Evolutionary conservation across 1,284 basidiomycete species (phyloP).

Genomic region (Moesziomyces globuligerus): DNA sequence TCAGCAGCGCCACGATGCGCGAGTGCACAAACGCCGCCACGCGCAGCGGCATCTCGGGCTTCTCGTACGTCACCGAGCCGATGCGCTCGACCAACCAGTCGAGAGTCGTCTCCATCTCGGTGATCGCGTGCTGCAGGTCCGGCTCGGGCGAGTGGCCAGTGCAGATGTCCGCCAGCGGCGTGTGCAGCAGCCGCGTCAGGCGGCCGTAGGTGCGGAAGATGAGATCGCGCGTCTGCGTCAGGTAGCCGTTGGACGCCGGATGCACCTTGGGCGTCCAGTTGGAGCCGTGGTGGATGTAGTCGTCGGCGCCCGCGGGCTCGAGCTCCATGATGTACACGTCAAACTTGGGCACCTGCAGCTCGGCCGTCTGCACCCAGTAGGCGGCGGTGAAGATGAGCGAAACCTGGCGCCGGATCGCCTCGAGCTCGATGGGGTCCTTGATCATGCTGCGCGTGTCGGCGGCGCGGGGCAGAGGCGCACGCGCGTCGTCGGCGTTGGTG

Average conservation of each 20-base stretch:
- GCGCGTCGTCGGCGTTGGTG: slow-evolving; percentile 27
- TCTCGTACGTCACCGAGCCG: slow-evolving; percentile 38
- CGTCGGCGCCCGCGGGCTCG: slow-evolving; percentile 39
- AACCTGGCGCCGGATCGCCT: slow-evolving; percentile 33
- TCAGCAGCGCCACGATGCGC: slow-evolving; percentile 40
- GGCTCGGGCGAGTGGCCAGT: slow-evolving; percentile 48
- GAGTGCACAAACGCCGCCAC: slow-evolving; percentile 48
- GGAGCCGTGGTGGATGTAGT: slow-evolving; percentile 53
- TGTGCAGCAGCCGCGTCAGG: slow-evolving; percentile 52
- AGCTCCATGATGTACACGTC: slow-evolving; percentile 46
- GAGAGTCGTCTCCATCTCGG: slow-evolving; percentile 50
- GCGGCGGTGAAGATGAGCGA: slow-evolving; percentile 36
- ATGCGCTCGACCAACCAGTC: slow-evolving; percentile 44
- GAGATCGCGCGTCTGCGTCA: slow-evolving; percentile 43
- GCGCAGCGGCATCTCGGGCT: slow-evolving; percentile 48
- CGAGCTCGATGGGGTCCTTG: slow-evolving; percentile 47
- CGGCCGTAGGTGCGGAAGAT: slow-evolving; percentile 48
- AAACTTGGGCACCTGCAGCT: slow-evolving; percentile 48
- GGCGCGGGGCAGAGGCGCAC: slow-evolving; percentile 40
- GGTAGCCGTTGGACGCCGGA: slow-evolving; percentile 38
- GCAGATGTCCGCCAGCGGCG: slow-evolving; percentile 50
- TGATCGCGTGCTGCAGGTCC: slow-evolving; percentile 54
- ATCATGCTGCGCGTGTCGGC: slow-evolving; percentile 38
- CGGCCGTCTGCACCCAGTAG: slow-evolving; percentile 48
- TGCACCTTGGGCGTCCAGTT: slow-evolving; percentile 50